Conservation (phyloP, 805 yeast species). For the Sungouiozyma ichnusensis region DNA sequence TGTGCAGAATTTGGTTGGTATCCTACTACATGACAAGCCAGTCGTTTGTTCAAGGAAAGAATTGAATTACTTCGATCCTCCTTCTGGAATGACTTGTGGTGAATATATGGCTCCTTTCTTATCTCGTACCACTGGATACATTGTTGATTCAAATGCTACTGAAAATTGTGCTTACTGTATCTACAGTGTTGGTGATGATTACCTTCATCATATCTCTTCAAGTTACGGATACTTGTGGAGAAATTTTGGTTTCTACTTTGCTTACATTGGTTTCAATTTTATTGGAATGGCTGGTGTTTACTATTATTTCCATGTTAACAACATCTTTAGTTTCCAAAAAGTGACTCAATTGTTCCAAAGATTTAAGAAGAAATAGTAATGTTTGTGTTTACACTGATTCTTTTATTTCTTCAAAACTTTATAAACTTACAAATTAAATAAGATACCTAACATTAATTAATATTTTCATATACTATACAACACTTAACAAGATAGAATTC, state of each 20-base stretch:
- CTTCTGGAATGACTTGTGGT: slow-evolving; percentile 17
- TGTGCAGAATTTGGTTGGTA: slow-evolving; percentile 36
- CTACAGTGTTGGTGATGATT: slow-evolving; percentile 43
- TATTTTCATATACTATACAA: no score
- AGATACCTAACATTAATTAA: no score
- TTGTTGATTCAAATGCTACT: slow-evolving; percentile 30
- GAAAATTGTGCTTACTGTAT: slow-evolving; percentile 46
- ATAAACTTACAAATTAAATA: not conserved
- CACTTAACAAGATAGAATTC: no score
- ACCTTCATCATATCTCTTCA: slow-evolving; percentile 31
- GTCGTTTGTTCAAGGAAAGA: slow-evolving; percentile 34
- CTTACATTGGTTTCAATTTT: slow-evolving; percentile 38
- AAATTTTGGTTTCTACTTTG: slow-evolving; percentile 45
- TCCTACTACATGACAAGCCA: slow-evolving; percentile 37
- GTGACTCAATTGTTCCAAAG: slow-evolving; percentile 2
- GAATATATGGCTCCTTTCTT: slow-evolving; percentile 15
- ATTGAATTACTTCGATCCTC: slow-evolving; percentile 14
- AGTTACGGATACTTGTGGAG: slow-evolving; percentile 39
- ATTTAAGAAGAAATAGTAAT: slow-evolving; percentile 3
- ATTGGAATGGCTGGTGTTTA: slow-evolving; percentile 34
- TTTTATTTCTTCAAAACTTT: no score
- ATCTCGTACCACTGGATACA: slow-evolving; percentile 16
- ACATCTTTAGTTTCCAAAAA: slow-evolving; percentile 2
- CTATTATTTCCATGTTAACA: slow-evolving; percentile 43
- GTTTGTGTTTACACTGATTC: not conserved